Evolutionary conservation across 2,329 filamentous ascomycete species (phyloP), one percentile per base, ranked within the genome.

Genomic region (Juglanconis sp.): DNA sequence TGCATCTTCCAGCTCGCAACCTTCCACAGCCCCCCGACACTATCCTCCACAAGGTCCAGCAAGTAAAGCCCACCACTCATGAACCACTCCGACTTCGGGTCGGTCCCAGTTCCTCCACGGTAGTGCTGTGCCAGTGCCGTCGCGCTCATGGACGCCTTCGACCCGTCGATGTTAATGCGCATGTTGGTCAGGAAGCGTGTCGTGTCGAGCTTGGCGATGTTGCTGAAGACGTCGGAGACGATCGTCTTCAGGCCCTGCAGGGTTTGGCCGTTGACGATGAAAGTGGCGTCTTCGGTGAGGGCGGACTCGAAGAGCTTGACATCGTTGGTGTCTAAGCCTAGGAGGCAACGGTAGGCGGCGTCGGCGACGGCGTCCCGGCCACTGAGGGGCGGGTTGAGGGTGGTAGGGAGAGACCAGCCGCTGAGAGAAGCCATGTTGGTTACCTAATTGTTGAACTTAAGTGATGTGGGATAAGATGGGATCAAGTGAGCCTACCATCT

Each of bases 331-430:
- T 75, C 72, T 32, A 71, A 61, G 48, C 60, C 66, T 11, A 63
- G 56, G 32, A 70, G 59, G 57, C 53, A 62, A 46, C 72, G 71
- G 63, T 71, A 68, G 36, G 73, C 35, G 15, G 71, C 65, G 54
- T 74, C 72, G n/a, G 64, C 53, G 51, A 75, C 67, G 31, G 72
- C 70, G 24, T 74, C 71, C 24, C 70, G 66, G 48, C 50, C 62
- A 56, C 52, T 67, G 30, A 72, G 66, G 30, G 65, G 54, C 11
- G 63, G 63, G n/a, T 30, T 56, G 10, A 65, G 58, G 11, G 51
- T 44, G 8, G 48, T 48, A 11, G 61, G 57, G 32, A 63, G 61
- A 5, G 59, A 50, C 49, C 49, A 53, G 30, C 6, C 47, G 30
- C 47, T 49, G 47, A 49, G 47, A 31, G 46, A 24, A 48, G 9